phyloP scores from a whole-genome alignment of 352 stramenopile genomes.

The Aphanomyces stellatus region DNA sequence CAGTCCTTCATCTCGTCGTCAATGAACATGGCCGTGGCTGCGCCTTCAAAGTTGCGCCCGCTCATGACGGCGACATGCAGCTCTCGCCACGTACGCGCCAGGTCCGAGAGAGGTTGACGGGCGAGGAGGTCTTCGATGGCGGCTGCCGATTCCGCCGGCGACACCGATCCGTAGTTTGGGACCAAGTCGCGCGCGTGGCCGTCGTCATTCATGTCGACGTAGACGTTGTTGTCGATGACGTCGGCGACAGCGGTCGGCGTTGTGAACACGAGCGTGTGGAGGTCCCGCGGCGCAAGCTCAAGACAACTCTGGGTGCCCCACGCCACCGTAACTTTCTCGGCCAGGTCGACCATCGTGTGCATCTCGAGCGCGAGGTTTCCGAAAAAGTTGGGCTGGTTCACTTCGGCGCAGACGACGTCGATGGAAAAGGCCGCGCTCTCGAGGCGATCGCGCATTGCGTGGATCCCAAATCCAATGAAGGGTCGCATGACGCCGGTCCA shows the following conservation, averaged over 20 bases:
- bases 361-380: neutral
- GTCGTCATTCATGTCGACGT: neutral
- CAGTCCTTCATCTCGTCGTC: constrained; percentile 16
- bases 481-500: constrained; percentile 6
- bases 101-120: neutral
- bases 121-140: neutral
- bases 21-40: neutral
- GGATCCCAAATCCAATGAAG: neutral
- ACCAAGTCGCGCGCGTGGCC: neutral
- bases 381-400: constrained; percentile 1
- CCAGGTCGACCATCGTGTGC: constrained; percentile 8
- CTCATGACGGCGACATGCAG: constrained; percentile 3
- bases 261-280: neutral
- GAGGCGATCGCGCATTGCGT: neutral
- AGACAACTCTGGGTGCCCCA: constrained; percentile 5
- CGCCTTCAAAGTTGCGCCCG: constrained; percentile 2
- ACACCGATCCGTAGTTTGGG: neutral
- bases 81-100: neutral
- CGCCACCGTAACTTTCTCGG: neutral
- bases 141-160: neutral
- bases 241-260: neutral
- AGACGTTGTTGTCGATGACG: neutral
- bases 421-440: neutral
- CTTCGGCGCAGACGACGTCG: neutral
- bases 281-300: neutral